A percentile compares a stretch with the other conserved stretches of the same genome.
Conservation (phyloP, 148 eudicot genomes). For the Amaranthus cruentus region DNA sequence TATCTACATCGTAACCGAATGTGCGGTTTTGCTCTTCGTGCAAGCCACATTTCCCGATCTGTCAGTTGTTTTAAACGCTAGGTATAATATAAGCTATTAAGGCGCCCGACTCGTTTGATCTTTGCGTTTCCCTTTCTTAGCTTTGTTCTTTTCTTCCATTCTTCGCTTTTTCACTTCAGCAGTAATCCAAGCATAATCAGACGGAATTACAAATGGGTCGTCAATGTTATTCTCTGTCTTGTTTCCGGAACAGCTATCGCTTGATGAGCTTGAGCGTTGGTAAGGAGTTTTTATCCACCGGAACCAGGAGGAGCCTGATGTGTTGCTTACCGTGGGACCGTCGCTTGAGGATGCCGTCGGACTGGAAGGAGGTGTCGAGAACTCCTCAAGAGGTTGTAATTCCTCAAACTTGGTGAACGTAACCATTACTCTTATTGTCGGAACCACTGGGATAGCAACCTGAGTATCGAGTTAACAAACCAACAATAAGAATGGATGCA, state of each 20-base stretch:
- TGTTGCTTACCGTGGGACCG: not conserved
- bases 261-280: constrained; percentile 35
- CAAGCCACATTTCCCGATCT: not conserved
- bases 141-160: constrained; percentile 41
- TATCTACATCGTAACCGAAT: constrained; percentile 19
- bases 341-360: constrained; percentile 41
- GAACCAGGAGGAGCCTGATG: constrained; percentile 50
- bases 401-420: constrained; percentile 91
- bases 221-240: constrained; percentile 37
- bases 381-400: constrained; percentile 66
- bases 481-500: not conserved
- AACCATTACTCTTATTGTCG: constrained; percentile 75
- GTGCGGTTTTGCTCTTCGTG: not conserved
- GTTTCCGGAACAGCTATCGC: constrained; percentile 39
- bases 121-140: constrained; percentile 42
- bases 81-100: constrained; percentile 2
- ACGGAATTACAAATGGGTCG: constrained; percentile 77
- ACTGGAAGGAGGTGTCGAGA: constrained; percentile 88
- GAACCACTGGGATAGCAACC: constrained; percentile 92
- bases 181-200: constrained; percentile 66
- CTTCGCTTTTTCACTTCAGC: constrained; percentile 73
- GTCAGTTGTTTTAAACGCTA: constrained; percentile 8
- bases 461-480: constrained; percentile 20
- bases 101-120: constrained; percentile 5
- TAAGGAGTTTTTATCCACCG: constrained; percentile 59